Percentiles rank a stretch among this genome's conserved stretches.
These are phyloP conservation scores for Skeletonema marinoi DNA, from an alignment of 108 stramenopile species.

Conservation along the genomic window DNA sequence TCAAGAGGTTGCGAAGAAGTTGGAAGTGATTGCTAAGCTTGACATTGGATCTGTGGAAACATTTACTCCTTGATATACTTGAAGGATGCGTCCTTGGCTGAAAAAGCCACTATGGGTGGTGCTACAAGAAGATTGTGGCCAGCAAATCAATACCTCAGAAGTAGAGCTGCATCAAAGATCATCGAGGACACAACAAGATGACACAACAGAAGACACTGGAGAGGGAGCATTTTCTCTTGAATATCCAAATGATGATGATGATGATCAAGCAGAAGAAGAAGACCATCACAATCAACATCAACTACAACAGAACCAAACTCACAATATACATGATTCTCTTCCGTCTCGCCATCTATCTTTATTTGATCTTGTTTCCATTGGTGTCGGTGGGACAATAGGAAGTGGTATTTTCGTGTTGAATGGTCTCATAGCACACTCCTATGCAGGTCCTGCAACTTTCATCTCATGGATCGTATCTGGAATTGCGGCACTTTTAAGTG, in stretches of 20 bases:
- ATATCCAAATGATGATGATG: conserved; percentile 12
- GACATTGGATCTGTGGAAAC: background rate
- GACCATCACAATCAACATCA: background rate
- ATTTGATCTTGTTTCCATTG: conserved; percentile 86
- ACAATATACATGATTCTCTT: conserved; percentile 13
- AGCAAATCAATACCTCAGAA: background rate
- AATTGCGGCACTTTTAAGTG: conserved; percentile 67
- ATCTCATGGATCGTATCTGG: conserved; percentile 79
- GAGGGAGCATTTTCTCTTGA: conserved; percentile 11
- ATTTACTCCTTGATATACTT: background rate
- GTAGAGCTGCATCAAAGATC: background rate
- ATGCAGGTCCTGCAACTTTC: conserved; percentile 86
- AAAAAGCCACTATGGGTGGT: background rate
- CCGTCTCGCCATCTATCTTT: conserved; percentile 58
- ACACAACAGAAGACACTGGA: background rate
- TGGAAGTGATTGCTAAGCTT: no score
- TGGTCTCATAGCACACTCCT: conserved; percentile 84
- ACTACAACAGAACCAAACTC: conserved; percentile 6
- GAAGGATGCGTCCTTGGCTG: background rate
- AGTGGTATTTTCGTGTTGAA: conserved; percentile 90
- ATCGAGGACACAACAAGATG: background rate
- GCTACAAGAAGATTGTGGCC: conserved; percentile 6
- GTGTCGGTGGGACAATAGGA: conserved; percentile 87
- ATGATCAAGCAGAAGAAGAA: background rate
- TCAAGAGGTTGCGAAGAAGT: no score